Evolutionary conservation across 306 rosid genomes (phyloP).

Genomic region (Prosopis cineraria): DNA sequence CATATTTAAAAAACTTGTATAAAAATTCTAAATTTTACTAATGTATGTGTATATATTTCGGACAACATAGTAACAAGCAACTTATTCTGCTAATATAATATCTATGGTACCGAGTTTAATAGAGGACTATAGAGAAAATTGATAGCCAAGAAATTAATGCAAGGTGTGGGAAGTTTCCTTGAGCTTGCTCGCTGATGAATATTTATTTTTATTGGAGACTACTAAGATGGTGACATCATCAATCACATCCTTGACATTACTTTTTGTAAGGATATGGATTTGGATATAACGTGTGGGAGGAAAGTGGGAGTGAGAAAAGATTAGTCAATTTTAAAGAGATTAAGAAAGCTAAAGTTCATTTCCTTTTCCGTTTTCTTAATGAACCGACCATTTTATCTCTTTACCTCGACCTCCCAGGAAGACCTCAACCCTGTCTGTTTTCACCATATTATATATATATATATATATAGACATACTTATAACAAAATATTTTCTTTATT

Average conservation of each 20-base stretch:
- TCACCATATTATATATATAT: slow-evolving; percentile 2
- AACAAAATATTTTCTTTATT: too few relatives aligned
- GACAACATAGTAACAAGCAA: too few relatives aligned
- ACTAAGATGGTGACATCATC: not conserved
- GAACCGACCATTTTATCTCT: slow-evolving; percentile 64
- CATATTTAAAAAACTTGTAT: too few relatives aligned
- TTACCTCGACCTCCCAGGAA: slow-evolving; percentile 5
- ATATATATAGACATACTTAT: too few relatives aligned
- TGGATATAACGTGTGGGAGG: not conserved
- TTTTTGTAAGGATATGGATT: not conserved
- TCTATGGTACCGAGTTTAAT: not conserved
- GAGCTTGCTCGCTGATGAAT: not conserved
- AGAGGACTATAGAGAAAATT: not conserved
- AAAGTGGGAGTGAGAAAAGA: not conserved
- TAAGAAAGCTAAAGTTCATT: slow-evolving; percentile 28
- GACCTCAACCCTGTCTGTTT: slow-evolving; percentile 12
- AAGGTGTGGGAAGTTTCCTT: not conserved
- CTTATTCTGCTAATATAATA: too few relatives aligned
- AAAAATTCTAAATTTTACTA: too few relatives aligned
- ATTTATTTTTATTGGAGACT: not conserved
- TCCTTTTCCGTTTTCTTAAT: slow-evolving; percentile 25
- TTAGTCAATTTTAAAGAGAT: slow-evolving; percentile 26
- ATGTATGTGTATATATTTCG: too few relatives aligned
- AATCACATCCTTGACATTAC: not conserved
- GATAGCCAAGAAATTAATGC: not conserved